These are phyloP conservation scores for Haplosporangium sp. DNA, from an alignment of 371 early-diverging fungal genomes.

Conservation along the genomic window DNA sequence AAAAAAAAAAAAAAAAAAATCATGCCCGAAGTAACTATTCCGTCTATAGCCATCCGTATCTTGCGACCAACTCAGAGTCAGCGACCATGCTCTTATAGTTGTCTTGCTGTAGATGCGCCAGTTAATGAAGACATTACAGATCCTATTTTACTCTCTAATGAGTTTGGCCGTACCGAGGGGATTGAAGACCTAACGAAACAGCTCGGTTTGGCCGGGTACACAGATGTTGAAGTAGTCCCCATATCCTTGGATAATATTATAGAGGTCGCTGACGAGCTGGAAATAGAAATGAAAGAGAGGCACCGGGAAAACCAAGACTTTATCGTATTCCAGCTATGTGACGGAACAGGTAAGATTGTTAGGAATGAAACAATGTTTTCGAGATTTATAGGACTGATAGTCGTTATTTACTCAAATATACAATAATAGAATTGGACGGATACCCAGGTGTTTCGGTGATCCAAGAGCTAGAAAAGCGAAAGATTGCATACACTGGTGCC, in stretches of 20 bases:
- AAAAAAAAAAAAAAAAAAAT: neutral
- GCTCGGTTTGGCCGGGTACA: conserved; percentile 27
- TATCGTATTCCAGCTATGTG: conserved; percentile 47
- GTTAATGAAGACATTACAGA: conserved; percentile 7
- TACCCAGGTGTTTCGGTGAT: conserved; percentile 40
- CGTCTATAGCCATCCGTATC: conserved; percentile 34
- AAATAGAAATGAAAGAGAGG: conserved; percentile 21
- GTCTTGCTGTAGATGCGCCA: neutral
- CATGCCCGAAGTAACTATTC: neutral
- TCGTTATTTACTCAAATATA: neutral
- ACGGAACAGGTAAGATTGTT: conserved; percentile 39
- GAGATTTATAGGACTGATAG: neutral
- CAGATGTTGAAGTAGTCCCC: conserved; percentile 25
- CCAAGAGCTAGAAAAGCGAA: conserved; percentile 14
- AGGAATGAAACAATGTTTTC: neutral
- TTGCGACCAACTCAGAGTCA: conserved; percentile 21
- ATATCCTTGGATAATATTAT: conserved; percentile 20
- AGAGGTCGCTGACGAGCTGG: conserved; percentile 23
- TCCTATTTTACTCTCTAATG: conserved; percentile 37
- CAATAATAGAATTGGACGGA: conserved; percentile 35
- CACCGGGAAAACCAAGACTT: conserved; percentile 13
- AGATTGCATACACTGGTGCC: conserved; percentile 32
- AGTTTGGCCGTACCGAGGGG: conserved; percentile 18
- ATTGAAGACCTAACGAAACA: conserved; percentile 20
- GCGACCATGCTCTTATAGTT: neutral